Percentiles rank a stretch among this genome's conserved stretches.
These are phyloP conservation scores for Mariannaea elegans DNA, from an alignment of 2,329 filamentous ascomycete genomes.

Conservation along the genomic window DNA sequence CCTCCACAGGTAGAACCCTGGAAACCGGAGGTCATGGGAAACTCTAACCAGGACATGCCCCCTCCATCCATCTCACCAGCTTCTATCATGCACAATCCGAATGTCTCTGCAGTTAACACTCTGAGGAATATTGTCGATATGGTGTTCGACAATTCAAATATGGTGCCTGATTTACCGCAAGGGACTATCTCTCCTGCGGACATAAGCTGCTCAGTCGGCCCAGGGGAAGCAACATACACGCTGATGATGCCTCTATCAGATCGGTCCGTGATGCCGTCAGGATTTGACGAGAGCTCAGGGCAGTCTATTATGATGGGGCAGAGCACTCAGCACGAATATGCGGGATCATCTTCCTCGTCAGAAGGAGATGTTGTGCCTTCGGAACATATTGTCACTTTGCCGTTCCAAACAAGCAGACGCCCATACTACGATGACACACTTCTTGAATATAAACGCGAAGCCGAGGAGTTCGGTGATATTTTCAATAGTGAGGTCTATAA, in stretches of 20 bases:
- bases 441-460: constrained; percentile 51
- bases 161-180: constrained; percentile 33
- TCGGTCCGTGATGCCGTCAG: constrained; percentile 28
- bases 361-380: constrained; percentile 13
- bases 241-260: constrained; percentile 32
- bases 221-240: constrained; percentile 30
- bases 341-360: constrained; percentile 30
- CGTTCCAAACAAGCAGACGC: constrained; percentile 62
- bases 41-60: constrained; percentile 26
- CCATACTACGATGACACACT: constrained; percentile 62
- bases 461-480: constrained; percentile 55
- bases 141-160: constrained; percentile 29
- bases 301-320: constrained; percentile 41
- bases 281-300: constrained; percentile 32
- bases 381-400: constrained; percentile 64
- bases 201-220: constrained; percentile 44
- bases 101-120: constrained; percentile 30
- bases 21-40: constrained; percentile 36
- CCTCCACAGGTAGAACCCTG: constrained; percentile 34
- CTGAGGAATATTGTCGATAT: constrained; percentile 32
- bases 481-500: constrained; percentile 52
- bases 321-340: constrained; percentile 34
- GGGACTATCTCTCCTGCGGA: constrained; percentile 51
- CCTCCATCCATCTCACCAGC: constrained; percentile 40
- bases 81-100: constrained; percentile 37